phyloP scores from a whole-genome alignment of 768 basidiomycete genomes.

The Pleurotus djamor region DNA sequence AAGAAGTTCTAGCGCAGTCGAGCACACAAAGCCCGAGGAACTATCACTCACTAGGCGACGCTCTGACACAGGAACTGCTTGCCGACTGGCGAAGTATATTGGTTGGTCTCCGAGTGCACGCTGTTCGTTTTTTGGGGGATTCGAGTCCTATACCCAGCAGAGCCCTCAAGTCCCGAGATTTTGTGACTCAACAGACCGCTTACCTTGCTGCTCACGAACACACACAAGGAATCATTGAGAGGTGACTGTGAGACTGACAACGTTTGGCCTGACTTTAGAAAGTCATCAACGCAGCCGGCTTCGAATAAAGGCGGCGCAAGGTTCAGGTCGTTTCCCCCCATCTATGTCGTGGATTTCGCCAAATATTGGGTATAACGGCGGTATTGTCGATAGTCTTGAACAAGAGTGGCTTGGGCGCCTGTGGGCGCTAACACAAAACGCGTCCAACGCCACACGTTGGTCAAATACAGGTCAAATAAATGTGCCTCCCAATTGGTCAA shows the following conservation, averaged over 20 bases:
- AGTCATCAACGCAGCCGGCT: conserved; percentile 42
- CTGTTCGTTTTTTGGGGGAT: conserved; percentile 20
- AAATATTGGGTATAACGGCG: background rate
- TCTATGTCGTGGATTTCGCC: background rate
- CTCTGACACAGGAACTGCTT: conserved; percentile 59
- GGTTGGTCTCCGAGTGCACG: conserved; percentile 40
- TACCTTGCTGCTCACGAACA: conserved; percentile 50
- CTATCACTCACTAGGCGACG: conserved; percentile 54
- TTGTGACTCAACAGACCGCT: conserved; percentile 11
- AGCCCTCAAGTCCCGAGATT: background rate
- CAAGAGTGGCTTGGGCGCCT: background rate
- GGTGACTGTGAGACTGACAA: conserved; percentile 55
- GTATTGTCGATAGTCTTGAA: background rate
- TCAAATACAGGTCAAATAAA: too few relatives aligned
- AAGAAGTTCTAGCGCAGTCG: background rate
- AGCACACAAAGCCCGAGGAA: background rate
- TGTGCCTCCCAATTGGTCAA: too few relatives aligned
- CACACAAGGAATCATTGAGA: conserved; percentile 56
- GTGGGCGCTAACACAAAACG: background rate
- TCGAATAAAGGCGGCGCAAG: conserved; percentile 64
- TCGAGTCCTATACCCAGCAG: conserved; percentile 13
- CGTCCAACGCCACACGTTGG: too few relatives aligned
- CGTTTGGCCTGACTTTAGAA: conserved; percentile 54
- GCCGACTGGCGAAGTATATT: conserved; percentile 59
- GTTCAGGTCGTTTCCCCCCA: conserved; percentile 33